Evolutionary conservation across 2,329 filamentous ascomycete genomes (phyloP).

Genomic region (Tolypocladium endophyticum): DNA sequence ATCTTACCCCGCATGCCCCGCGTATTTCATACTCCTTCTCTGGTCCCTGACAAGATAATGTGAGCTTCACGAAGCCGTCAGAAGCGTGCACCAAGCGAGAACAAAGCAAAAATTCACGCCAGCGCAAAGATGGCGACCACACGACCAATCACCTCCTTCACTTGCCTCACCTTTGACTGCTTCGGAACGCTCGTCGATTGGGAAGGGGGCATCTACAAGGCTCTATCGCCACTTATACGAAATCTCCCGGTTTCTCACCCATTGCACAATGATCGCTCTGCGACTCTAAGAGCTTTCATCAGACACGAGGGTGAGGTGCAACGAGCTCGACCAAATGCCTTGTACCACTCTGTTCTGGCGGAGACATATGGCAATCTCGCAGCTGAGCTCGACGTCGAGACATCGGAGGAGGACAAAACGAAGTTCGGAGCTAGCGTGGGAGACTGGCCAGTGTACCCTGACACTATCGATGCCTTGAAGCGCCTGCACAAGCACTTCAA

Average conservation of each 20-base stretch:
- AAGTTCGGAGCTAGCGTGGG: conserved; percentile 34
- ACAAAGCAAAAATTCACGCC: not conserved
- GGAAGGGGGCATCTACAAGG: conserved; percentile 53
- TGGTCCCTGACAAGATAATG: not conserved
- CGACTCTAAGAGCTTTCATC: conserved; percentile 33
- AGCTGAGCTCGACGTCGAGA: conserved; percentile 15
- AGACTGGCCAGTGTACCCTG: conserved; percentile 45
- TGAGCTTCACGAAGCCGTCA: not conserved
- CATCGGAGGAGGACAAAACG: conserved; percentile 16
- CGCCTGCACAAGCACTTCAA: conserved; percentile 40
- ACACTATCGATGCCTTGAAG: conserved; percentile 43
- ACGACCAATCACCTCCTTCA: conserved; percentile 17
- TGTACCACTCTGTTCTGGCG: conserved; percentile 26
- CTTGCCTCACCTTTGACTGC: conserved; percentile 60
- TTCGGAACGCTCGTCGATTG: conserved; percentile 75
- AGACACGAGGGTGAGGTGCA: conserved; percentile 43
- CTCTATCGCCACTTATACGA: conserved; percentile 38
- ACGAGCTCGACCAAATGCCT: conserved; percentile 41
- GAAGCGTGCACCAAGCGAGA: not conserved
- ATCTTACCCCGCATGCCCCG: not conserved
- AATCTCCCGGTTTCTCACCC: conserved; percentile 27
- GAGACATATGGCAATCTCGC: conserved; percentile 27
- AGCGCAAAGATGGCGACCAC: conserved; percentile 4
- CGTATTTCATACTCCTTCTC: not conserved
- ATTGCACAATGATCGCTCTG: conserved; percentile 23